Evolutionary conservation across 495 filamentous ascomycete genomes (phyloP).

Genomic region (Penicillium longicatenatum): DNA sequence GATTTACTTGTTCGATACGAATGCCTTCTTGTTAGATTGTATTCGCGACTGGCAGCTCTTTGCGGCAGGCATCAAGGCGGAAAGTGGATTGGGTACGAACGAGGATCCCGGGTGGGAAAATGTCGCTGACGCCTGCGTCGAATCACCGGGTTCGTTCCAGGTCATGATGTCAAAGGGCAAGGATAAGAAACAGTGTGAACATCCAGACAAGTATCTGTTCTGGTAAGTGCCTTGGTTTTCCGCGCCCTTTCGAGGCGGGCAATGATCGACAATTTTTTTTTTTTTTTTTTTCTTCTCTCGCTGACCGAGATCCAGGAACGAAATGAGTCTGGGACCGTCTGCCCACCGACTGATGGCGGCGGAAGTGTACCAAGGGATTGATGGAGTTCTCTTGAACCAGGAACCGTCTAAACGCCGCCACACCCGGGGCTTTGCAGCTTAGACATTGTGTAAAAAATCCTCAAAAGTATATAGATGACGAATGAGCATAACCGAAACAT

Average conservation of each 20-base stretch:
- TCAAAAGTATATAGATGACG: not conserved
- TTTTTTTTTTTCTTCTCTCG: conserved; percentile 1
- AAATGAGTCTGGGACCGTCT: conserved; percentile 52
- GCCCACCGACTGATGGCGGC: conserved; percentile 51
- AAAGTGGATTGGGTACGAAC: conserved; percentile 45
- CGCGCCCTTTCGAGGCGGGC: not conserved
- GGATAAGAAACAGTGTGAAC: conserved; percentile 37
- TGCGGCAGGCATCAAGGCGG: conserved; percentile 43
- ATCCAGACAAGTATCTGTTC: conserved; percentile 54
- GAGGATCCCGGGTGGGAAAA: conserved; percentile 44
- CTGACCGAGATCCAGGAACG: conserved; percentile 44
- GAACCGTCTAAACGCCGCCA: conserved; percentile 11
- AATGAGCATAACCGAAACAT: conserved; percentile 12
- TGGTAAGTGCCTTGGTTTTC: conserved; percentile 38
- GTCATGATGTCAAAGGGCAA: conserved; percentile 39
- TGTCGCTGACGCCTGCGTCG: conserved; percentile 38
- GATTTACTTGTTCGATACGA: conserved; percentile 53
- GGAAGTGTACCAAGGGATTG: conserved; percentile 48
- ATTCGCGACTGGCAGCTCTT: conserved; percentile 49
- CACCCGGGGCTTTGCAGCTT: conserved; percentile 29
- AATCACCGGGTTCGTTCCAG: conserved; percentile 29
- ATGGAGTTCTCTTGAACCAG: conserved; percentile 35
- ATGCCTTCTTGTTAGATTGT: conserved; percentile 51
- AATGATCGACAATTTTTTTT: not conserved
- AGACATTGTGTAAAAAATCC: conserved; percentile 23